Conservation (phyloP, 1,284 basidiomycete genomes). For the Stygiomarasmius scandens region DNA sequence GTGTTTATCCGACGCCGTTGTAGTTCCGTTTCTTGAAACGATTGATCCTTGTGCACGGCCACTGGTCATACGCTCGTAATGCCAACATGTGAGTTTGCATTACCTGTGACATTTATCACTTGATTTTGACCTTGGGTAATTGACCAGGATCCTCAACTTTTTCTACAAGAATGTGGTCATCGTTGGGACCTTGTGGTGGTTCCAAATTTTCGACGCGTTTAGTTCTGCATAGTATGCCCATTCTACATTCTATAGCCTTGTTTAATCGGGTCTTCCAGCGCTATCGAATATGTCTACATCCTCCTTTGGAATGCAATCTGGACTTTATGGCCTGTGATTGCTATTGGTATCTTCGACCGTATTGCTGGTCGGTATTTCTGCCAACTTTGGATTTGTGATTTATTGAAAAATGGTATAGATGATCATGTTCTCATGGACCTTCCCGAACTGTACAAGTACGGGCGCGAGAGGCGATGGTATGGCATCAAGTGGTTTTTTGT, state of each 20-base stretch:
- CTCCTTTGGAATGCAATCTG: constrained; percentile 99
- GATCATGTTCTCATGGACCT: constrained; percentile 89
- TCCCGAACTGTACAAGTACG: constrained; percentile 88
- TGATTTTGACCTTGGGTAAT: too few relatives aligned
- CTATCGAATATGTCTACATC: constrained; percentile 92
- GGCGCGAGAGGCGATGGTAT: constrained; percentile 87
- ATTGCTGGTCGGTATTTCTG: constrained; percentile 63
- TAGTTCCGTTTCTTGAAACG: constrained; percentile 92
- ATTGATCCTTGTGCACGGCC: constrained; percentile 92
- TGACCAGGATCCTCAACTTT: constrained; percentile 87
- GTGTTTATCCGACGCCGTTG: background rate
- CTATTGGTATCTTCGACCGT: constrained; percentile 95
- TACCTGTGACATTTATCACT: background rate
- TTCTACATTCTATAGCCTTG: too few relatives aligned
- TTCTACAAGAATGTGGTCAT: constrained; percentile 99
- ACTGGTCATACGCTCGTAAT: constrained; percentile 97
- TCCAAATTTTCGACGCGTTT: constrained; percentile 96
- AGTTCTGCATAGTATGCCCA: constrained; percentile 85
- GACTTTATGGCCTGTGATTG: constrained; percentile 94
- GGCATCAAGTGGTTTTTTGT: constrained; percentile 74
- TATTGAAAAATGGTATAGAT: constrained; percentile 44
- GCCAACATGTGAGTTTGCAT: constrained; percentile 72
- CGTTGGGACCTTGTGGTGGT: constrained; percentile 97
- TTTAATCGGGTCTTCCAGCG: constrained; percentile 45
- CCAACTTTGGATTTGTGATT: background rate